A percentile compares a stretch with the other conserved stretches of the same genome.
Conservation (phyloP, 495 filamentous ascomycete species). For the Staphylotrichum longicolle region DNA sequence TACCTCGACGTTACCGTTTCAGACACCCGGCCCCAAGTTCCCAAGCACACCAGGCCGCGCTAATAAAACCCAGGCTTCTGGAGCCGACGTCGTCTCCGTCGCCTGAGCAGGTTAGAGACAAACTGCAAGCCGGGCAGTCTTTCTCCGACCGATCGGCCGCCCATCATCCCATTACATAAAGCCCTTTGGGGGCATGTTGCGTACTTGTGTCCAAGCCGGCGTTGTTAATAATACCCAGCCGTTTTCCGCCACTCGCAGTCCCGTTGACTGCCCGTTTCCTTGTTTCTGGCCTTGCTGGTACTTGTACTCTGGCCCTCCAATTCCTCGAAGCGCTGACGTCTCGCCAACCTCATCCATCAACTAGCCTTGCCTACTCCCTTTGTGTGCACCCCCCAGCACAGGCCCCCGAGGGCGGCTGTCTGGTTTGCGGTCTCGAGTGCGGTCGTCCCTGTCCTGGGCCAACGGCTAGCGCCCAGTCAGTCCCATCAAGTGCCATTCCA, state of each 20-base stretch:
- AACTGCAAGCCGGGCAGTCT: background rate
- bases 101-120: background rate
- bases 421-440: slow-evolving; percentile 6
- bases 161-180: slow-evolving; percentile 8
- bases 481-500: background rate
- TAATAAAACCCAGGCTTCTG: too few species aligned
- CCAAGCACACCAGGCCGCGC: too few species aligned
- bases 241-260: slow-evolving; percentile 5
- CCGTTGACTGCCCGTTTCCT: background rate
- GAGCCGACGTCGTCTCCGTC: background rate
- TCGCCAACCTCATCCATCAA: slow-evolving; percentile 2
- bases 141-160: slow-evolving; percentile 1
- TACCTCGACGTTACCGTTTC: too few species aligned
- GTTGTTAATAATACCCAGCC: slow-evolving; percentile 5
- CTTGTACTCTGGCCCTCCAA: slow-evolving; percentile 2
- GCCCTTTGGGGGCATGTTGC: background rate
- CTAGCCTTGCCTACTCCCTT: background rate
- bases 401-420: background rate
- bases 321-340: slow-evolving; percentile 17
- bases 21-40: too few species aligned
- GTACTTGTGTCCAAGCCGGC: background rate
- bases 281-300: slow-evolving; percentile 3
- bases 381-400: background rate
- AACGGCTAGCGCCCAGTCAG: slow-evolving; percentile 7
- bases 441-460: slow-evolving; percentile 21